phyloP scores from a whole-genome alignment of 23 red algal genomes.

The Agarophyton chilense region DNA sequence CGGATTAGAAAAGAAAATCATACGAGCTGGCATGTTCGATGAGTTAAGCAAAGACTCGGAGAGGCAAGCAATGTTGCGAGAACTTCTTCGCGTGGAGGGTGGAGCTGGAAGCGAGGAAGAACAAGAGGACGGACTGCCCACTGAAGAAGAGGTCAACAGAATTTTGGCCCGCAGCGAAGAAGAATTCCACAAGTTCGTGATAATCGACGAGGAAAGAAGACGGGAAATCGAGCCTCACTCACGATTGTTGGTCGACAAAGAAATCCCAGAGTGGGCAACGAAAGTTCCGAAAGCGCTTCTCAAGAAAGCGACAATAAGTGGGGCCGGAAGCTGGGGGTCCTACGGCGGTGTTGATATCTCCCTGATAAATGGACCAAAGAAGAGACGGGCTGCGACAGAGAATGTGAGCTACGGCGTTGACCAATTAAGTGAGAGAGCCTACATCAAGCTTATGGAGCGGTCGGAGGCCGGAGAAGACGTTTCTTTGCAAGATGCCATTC shows the following conservation, averaged over 20 bases:
- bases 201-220: constrained; percentile 89
- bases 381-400: constrained; percentile 53
- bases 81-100: constrained; percentile 80
- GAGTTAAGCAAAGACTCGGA: constrained; percentile 89
- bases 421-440: constrained; percentile 56
- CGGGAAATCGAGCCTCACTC: constrained; percentile 28
- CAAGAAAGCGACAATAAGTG: constrained; percentile 43
- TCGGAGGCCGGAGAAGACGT: constrained; percentile 60
- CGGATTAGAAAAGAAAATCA: constrained; percentile 98
- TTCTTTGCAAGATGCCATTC: constrained; percentile 36
- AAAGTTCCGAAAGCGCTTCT: constrained; percentile 59
- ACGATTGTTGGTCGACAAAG: constrained; percentile 63
- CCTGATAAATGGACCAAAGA: constrained; percentile 38
- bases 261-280: constrained; percentile 86
- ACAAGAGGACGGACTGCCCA: constrained; percentile 81
- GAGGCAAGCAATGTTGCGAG: constrained; percentile 84
- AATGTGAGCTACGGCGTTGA: constrained; percentile 73
- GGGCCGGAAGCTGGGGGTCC: constrained; percentile 50
- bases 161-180: constrained; percentile 90
- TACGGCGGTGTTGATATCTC: constrained; percentile 40
- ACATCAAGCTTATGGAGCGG: constrained; percentile 64
- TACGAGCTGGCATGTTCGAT: constrained; percentile 99
- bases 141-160: constrained; percentile 91
- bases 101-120: constrained; percentile 84
- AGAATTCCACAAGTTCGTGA: constrained; percentile 80